A percentile compares a stretch with the other conserved stretches of the same genome.
These are phyloP conservation scores for Triangularia verruculosa DNA, from an alignment of 2,329 filamentous ascomycete genomes.

Conservation along the genomic window DNA sequence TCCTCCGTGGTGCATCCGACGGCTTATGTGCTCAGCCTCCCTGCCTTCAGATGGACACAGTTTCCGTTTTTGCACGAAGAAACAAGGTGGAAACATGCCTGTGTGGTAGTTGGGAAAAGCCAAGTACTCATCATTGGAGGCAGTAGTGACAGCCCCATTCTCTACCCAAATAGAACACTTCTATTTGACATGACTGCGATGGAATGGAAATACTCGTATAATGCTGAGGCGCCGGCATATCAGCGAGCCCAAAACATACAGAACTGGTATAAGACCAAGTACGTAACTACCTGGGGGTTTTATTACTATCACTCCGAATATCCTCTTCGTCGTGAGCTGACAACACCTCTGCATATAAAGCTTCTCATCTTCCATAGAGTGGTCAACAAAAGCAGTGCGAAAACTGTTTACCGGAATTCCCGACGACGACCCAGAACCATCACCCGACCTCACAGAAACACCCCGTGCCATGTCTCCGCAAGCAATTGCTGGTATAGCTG, in stretches of 20 bases:
- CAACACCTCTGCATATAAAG: conserved; percentile 13
- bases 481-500: background rate
- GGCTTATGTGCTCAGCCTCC: conserved; percentile 21
- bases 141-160: conserved; percentile 4
- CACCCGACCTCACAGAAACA: no score
- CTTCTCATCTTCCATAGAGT: conserved; percentile 11
- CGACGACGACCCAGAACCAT: background rate
- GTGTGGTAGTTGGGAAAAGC: conserved; percentile 20
- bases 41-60: conserved; percentile 23
- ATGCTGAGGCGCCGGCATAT: conserved; percentile 17
- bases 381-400: background rate
- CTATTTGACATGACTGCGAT: conserved; percentile 22
- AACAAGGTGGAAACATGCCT: background rate
- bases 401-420: conserved; percentile 9
- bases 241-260: conserved; percentile 12
- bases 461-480: no score
- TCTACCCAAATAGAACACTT: conserved; percentile 14
- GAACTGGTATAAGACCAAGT: conserved; percentile 15
- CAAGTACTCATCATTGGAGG: conserved; percentile 23
- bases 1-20: conserved; percentile 13
- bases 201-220: conserved; percentile 20
- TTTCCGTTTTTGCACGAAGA: conserved; percentile 8
- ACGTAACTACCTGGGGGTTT: conserved; percentile 6
- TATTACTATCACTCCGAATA: no score
- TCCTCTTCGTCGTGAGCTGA: no score